Percentiles rank a stretch among this genome's conserved stretches.
Evolutionary conservation across 352 stramenopile species (phyloP).

Genomic region (Pythium biforme): DNA sequence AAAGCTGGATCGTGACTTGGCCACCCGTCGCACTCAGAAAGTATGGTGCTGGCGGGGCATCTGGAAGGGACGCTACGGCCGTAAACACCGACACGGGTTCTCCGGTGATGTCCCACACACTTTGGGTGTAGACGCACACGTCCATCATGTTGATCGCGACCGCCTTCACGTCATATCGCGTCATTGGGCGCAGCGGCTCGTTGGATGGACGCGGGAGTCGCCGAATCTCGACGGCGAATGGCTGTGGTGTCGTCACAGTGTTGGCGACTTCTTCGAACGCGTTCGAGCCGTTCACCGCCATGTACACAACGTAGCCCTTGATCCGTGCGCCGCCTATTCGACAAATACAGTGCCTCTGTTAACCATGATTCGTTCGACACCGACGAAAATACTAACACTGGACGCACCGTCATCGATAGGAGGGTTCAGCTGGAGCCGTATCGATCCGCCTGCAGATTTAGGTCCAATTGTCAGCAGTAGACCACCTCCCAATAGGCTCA

Average conservation of each 20-base stretch:
- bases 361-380: too few species aligned
- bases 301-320: conserved; percentile 55
- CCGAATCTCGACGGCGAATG: conserved; percentile 38
- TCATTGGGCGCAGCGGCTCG: conserved; percentile 30
- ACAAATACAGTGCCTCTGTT: too few species aligned
- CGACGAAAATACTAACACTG: too few species aligned
- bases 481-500: too few species aligned
- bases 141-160: conserved; percentile 49
- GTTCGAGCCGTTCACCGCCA: conserved; percentile 32
- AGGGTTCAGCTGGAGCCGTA: conserved; percentile 37
- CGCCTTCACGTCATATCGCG: conserved; percentile 51
- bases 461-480: too few species aligned
- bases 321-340: conserved; percentile 47
- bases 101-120: conserved; percentile 8
- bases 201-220: conserved; percentile 25
- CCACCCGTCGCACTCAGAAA: conserved; percentile 53
- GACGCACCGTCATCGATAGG: conserved; percentile 42
- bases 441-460: conserved; percentile 44
- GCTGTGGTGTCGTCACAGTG: conserved; percentile 23
- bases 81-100: conserved; percentile 30
- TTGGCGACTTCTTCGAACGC: conserved; percentile 37
- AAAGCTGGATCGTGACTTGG: conserved; percentile 42
- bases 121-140: conserved; percentile 35
- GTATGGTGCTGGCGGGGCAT: conserved; percentile 39
- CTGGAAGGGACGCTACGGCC: conserved; percentile 32